Evolutionary conservation across 805 yeast species (phyloP).

Genomic region (Kazachstania bromeliacearum): DNA sequence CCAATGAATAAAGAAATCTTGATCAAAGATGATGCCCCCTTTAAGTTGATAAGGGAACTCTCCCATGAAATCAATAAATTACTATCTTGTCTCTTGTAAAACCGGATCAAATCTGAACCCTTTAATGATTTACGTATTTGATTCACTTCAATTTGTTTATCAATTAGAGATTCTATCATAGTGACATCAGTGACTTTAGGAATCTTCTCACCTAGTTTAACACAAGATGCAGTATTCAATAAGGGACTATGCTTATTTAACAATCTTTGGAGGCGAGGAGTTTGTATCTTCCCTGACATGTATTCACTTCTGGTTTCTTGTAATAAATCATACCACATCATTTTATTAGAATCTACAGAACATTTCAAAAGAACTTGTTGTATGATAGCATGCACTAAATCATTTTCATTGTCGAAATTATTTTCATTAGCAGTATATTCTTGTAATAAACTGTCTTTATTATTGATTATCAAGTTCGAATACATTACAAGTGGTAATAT

Average conservation of each 20-base stretch:
- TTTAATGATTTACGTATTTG: slow-evolving; percentile 4
- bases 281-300: slow-evolving; percentile 2
- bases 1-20: neutral
- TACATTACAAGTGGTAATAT: slow-evolving; percentile 51
- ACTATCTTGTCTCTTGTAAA: slow-evolving; percentile 1
- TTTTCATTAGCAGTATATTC: slow-evolving; percentile 15
- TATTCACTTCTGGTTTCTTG: slow-evolving; percentile 5
- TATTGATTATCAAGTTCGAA: slow-evolving; percentile 40
- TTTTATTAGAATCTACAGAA: neutral
- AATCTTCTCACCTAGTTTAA: neutral
- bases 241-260: slow-evolving; percentile 26
- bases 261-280: slow-evolving; percentile 4
- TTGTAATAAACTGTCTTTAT: slow-evolving; percentile 36
- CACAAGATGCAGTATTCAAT: slow-evolving; percentile 18
- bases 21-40: too few species aligned
- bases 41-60: too few species aligned
- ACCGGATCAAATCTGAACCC: neutral
- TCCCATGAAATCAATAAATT: too few species aligned
- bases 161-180: slow-evolving; percentile 8
- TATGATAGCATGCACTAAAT: slow-evolving; percentile 31
- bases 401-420: slow-evolving; percentile 28
- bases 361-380: slow-evolving; percentile 27
- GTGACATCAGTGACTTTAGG: slow-evolving; percentile 4
- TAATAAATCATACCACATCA: slow-evolving; percentile 2
- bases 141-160: slow-evolving; percentile 15